Conservation (phyloP, 176 grass and related monocot species). For the Leersia perrieri region DNA sequence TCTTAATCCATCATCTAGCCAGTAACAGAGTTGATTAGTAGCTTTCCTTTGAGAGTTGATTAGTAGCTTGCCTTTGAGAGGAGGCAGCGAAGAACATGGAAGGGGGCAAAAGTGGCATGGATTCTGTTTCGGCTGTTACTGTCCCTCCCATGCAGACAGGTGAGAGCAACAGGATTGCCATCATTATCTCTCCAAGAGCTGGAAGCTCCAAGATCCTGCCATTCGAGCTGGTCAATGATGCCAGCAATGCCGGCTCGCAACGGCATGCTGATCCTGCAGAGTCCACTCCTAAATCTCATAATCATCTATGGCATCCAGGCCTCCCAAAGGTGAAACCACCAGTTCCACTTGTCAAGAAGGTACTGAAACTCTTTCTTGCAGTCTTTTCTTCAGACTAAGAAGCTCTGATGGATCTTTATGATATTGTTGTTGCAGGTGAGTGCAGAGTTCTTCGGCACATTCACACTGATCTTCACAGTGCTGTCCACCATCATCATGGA, state of each 20-base stretch:
- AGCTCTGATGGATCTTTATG: neutral
- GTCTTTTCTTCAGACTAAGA: neutral
- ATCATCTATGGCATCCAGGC: neutral
- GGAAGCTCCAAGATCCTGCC: constrained; percentile 23
- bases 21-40: neutral
- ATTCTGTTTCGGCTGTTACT: neutral
- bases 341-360: constrained; percentile 30
- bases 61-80: neutral
- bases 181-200: constrained; percentile 22
- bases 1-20: neutral
- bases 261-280: neutral
- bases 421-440: constrained; percentile 25
- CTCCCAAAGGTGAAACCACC: constrained; percentile 9
- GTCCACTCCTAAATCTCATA: neutral
- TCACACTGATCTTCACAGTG: constrained; percentile 64
- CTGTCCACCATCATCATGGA: constrained; percentile 57
- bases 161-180: constrained; percentile 16
- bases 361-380: neutral
- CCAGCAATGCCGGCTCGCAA: neutral
- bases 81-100: constrained; percentile 12
- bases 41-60: neutral
- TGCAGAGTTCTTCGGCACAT: constrained; percentile 61
- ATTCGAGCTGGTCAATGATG: neutral
- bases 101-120: neutral
- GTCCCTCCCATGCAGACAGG: constrained; percentile 23